These are phyloP conservation scores for Catenaria anguillulae DNA, from an alignment of 371 early-diverging fungal genomes.

Conservation along the genomic window DNA sequence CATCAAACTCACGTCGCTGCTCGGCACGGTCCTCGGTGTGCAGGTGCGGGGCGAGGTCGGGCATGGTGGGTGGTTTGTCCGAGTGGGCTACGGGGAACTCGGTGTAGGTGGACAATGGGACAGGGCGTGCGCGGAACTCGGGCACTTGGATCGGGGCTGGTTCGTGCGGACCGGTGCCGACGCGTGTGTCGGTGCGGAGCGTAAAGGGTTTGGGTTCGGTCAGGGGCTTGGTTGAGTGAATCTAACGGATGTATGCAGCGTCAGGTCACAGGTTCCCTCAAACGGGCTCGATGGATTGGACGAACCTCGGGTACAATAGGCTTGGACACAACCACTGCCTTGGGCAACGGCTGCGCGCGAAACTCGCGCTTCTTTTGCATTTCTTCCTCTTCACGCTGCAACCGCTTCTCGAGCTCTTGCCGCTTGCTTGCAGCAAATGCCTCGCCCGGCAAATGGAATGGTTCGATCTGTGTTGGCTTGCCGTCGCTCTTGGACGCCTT, in stretches of 20 bases:
- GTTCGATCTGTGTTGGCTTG: neutral
- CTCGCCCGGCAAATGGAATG: neutral
- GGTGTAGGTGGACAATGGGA: neutral
- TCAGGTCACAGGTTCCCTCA: neutral
- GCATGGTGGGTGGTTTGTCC: neutral
- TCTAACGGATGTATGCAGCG: neutral
- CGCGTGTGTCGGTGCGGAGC: too few relatives aligned
- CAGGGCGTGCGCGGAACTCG: neutral
- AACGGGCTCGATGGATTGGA: neutral
- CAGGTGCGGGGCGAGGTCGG: neutral
- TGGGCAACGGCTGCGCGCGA: too few relatives aligned
- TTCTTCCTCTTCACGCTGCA: neutral
- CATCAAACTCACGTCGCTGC: neutral
- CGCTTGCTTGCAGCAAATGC: neutral
- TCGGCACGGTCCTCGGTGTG: neutral
- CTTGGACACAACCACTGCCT: too few relatives aligned
- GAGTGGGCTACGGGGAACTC: neutral
- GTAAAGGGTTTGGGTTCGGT: neutral
- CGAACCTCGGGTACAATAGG: neutral
- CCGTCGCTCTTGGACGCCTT: neutral
- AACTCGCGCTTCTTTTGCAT: neutral
- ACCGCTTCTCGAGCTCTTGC: neutral
- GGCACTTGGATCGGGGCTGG: neutral
- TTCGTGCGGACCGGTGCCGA: neutral
- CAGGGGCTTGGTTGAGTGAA: neutral